These are phyloP conservation scores for Pezicula rhizophila DNA, from an alignment of 2,329 filamentous ascomycete species.

Conservation along the genomic window DNA sequence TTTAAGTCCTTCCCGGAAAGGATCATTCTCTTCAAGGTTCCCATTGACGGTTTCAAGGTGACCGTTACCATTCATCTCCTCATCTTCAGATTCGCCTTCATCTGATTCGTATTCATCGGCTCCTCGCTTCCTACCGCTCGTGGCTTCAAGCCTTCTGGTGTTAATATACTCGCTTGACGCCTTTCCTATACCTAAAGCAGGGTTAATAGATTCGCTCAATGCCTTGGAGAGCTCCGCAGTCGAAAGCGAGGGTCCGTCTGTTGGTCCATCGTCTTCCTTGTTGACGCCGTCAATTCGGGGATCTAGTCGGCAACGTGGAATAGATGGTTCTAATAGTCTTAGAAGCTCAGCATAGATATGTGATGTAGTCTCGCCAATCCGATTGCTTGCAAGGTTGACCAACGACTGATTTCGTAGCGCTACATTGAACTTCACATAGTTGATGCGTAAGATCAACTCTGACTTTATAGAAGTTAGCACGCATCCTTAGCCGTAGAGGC, in stretches of 20 bases:
- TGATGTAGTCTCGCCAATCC: slow-evolving; percentile 67
- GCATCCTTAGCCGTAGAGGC: slow-evolving; percentile 4
- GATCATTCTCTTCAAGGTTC: slow-evolving; percentile 13
- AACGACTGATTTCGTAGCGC: slow-evolving; percentile 75
- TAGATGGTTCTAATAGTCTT: slow-evolving; percentile 61
- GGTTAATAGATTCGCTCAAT: slow-evolving; percentile 45
- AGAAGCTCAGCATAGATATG: slow-evolving; percentile 74
- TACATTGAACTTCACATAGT: slow-evolving; percentile 78
- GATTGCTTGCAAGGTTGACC: slow-evolving; percentile 63
- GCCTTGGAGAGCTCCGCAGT: slow-evolving; percentile 51
- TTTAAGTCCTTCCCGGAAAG: background rate
- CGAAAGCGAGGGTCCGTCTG: slow-evolving; percentile 35
- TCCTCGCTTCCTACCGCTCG: slow-evolving; percentile 27
- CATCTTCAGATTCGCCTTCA: slow-evolving; percentile 13
- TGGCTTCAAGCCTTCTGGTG: slow-evolving; percentile 40
- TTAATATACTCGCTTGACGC: slow-evolving; percentile 41
- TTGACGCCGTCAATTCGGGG: slow-evolving; percentile 39
- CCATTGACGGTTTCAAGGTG: slow-evolving; percentile 5
- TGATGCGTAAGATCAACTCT: slow-evolving; percentile 69
- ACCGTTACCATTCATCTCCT: slow-evolving; percentile 9
- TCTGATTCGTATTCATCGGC: slow-evolving; percentile 20
- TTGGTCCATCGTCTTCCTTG: slow-evolving; percentile 20
- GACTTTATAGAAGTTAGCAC: slow-evolving; percentile 42
- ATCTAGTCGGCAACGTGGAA: slow-evolving; percentile 60
- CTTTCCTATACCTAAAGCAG: slow-evolving; percentile 53